phyloP scores from a whole-genome alignment of 352 stramenopile species.

The Elongisporangium prolatum region DNA sequence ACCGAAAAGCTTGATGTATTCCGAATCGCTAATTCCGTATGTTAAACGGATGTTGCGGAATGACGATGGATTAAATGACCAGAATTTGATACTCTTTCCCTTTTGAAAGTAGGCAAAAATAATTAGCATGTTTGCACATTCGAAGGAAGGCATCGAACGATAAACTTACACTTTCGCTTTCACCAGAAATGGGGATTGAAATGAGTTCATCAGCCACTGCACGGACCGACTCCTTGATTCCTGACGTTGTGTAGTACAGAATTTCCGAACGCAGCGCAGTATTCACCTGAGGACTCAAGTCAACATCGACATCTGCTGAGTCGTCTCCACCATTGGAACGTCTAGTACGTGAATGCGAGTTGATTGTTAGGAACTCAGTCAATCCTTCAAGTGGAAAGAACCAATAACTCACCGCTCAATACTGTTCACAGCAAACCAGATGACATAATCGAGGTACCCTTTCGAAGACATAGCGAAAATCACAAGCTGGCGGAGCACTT shows the following conservation, averaged over 20 bases:
- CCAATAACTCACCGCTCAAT: slow-evolving; percentile 49
- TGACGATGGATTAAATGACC: slow-evolving; percentile 78
- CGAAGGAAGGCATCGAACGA: background rate
- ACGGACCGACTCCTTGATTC: slow-evolving; percentile 83
- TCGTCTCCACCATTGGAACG: slow-evolving; percentile 44
- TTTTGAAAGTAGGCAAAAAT: slow-evolving; percentile 9
- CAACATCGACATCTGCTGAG: slow-evolving; percentile 78
- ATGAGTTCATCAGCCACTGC: slow-evolving; percentile 71
- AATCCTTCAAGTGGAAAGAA: background rate
- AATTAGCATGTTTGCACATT: background rate
- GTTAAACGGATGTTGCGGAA: slow-evolving; percentile 85
- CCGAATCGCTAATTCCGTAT: slow-evolving; percentile 75
- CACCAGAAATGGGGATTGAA: slow-evolving; percentile 74
- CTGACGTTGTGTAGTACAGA: slow-evolving; percentile 88
- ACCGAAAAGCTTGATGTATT: slow-evolving; percentile 83
- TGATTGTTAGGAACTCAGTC: background rate
- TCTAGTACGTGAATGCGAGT: slow-evolving; percentile 13
- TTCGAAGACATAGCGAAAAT: slow-evolving; percentile 82
- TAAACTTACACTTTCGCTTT: slow-evolving; percentile 50
- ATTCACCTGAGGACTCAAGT: slow-evolving; percentile 86
- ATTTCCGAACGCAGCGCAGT: slow-evolving; percentile 85
- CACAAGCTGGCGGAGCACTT: slow-evolving; percentile 80
- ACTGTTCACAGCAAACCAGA: slow-evolving; percentile 89
- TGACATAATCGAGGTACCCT: slow-evolving; percentile 85
- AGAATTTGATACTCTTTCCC: slow-evolving; percentile 85